A percentile compares a stretch with the other conserved stretches of the same genome.
Conservation (phyloP, 2,329 filamentous ascomycete genomes). For the Emydomyces testavorans region DNA sequence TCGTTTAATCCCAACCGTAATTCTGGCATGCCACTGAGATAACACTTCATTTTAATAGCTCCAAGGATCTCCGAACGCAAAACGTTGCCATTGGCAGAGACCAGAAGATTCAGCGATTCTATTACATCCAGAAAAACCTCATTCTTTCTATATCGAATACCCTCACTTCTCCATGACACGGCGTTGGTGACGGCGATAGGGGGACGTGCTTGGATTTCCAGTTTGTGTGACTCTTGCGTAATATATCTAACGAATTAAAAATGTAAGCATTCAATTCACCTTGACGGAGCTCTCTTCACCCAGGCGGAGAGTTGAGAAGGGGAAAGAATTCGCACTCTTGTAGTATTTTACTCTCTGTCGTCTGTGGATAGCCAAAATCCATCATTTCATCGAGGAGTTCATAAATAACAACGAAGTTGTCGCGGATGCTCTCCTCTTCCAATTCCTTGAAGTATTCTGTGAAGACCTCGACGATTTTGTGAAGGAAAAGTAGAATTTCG, state of each 20-base stretch:
- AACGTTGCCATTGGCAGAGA: conserved; percentile 88
- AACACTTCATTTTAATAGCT: conserved; percentile 99
- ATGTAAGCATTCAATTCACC: neutral
- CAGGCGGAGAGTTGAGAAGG: neutral
- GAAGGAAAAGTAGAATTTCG: conserved; percentile 94
- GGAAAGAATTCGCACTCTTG: conserved; percentile 52
- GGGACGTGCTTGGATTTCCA: conserved; percentile 89
- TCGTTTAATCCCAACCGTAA: conserved; percentile 88
- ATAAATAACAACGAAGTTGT: conserved; percentile 99
- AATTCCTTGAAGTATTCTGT: conserved; percentile 99
- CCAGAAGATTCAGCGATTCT: conserved; percentile 89
- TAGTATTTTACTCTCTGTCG: conserved; percentile 94
- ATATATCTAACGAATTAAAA: conserved; percentile 54
- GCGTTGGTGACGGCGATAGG: conserved; percentile 98
- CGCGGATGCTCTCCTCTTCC: conserved; percentile 95
- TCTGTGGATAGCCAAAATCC: conserved; percentile 99
- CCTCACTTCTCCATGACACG: conserved; percentile 94
- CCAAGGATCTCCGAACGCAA: conserved; percentile 91
- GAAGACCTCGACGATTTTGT: conserved; percentile 97
- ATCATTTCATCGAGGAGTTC: conserved; percentile 99
- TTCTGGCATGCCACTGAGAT: conserved; percentile 96
- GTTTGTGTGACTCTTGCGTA: conserved; percentile 96
- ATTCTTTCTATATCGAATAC: conserved; percentile 97
- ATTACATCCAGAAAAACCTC: conserved; percentile 97
- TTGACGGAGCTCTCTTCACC: neutral